Evolutionary conservation across 1,139 yeast genomes (phyloP).

Genomic region (Sugiyamaella novakii): DNA sequence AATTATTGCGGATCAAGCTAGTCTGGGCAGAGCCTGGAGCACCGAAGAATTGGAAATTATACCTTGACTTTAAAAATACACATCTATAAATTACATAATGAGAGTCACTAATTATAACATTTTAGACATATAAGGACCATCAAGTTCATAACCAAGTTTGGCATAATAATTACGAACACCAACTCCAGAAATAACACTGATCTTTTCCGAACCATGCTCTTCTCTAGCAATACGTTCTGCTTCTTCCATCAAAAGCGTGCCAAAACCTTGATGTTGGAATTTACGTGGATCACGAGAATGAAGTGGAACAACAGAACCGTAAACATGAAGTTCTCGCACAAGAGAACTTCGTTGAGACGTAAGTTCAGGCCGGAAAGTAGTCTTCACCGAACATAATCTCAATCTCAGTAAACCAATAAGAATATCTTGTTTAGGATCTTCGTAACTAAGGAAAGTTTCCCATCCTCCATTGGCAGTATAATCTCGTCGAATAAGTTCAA

Average conservation of each 20-base stretch:
- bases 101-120: too few species aligned
- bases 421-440: constrained; percentile 96
- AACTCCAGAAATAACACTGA: constrained; percentile 94
- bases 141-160: constrained; percentile 84
- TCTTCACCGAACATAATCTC: constrained; percentile 84
- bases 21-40: too few species aligned
- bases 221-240: constrained; percentile 94
- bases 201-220: constrained; percentile 90
- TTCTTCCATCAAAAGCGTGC: constrained; percentile 96
- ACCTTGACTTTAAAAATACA: too few species aligned
- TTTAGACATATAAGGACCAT: constrained; percentile 97
- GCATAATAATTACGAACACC: constrained; percentile 97
- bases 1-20: too few species aligned
- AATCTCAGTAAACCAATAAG: constrained; percentile 86
- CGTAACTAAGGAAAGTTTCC: constrained; percentile 96
- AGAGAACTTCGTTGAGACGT: constrained; percentile 83
- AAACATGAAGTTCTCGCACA: constrained; percentile 94
- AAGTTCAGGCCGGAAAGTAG: constrained; percentile 89
- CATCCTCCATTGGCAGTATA: constrained; percentile 98
- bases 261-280: constrained; percentile 99
- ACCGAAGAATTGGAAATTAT: too few species aligned
- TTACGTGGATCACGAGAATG: constrained; percentile 98
- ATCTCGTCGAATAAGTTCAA: constrained; percentile 91
- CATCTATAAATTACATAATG: too few species aligned
- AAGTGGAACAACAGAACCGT: constrained; percentile 95